Base-by-base conservation (phyloP, 202 grass and related monocot species). In the Setaria italica region DNA sequence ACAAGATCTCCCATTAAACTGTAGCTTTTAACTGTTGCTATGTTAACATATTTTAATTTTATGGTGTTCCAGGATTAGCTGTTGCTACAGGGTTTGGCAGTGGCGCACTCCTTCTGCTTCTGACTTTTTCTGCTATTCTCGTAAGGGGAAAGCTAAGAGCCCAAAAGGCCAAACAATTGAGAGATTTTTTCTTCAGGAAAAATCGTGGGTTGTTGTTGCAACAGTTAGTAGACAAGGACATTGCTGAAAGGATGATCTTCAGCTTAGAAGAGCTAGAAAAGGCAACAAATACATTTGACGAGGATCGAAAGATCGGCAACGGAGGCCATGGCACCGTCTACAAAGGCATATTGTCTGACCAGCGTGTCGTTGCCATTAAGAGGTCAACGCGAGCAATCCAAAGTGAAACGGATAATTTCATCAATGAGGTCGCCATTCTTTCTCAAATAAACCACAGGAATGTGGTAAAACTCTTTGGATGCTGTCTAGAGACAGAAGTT, bases 391-490 rank as follows among this genome's bases (percentile, higher is more conserved):
- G 13, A 35, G 21, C 30, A 60, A 70, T 82, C 15, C 51, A 74
- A 58, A 70, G 60, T 14, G 79, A 88, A 84, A 77, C 55, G 9
- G 46, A 84, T 19, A 69, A 70, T 48, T 88, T 84, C 21, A 41
- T 88, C 14, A 88, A 84, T 0, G 70, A 88, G 74, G 70, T 67
- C 3, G 13, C 54, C 17, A 68, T 87, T 76, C 85, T 87, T 83
- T 87, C 85, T 39, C 79, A 87, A 29, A 6, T 87, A 19, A 87
- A 87, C 59, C 79, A 87, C 34, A 76, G 85, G 33, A 77, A 87
- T 58, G 70, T 77, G 7, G 70, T 87, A 7, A 51, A 58, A 49
- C 57, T 87, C 33, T 87, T 87, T 1, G 85, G 85, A 83, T 87
- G 85, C 2, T 87, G 70, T 21, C 34, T 87, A 5, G 70, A 83